These are phyloP conservation scores for Phaeotremella skinneri DNA, from an alignment of 768 basidiomycete species.

Conservation along the genomic window DNA sequence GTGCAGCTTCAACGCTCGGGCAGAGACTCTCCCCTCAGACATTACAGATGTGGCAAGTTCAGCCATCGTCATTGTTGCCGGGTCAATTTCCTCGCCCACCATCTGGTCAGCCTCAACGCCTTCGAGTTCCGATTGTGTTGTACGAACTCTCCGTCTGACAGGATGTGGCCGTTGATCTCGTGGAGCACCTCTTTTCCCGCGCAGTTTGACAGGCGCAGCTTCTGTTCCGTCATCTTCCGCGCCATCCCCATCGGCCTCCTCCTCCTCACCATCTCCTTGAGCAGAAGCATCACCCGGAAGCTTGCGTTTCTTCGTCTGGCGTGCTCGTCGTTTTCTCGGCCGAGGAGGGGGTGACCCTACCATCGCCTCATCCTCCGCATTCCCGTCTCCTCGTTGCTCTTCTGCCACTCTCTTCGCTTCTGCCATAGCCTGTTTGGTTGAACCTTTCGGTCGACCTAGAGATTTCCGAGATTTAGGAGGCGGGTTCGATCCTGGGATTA, in stretches of 20 bases:
- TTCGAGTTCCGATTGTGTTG: background rate
- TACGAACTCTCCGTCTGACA: background rate
- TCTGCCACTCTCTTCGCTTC: background rate
- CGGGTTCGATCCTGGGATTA: background rate
- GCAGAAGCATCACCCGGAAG: too few relatives aligned
- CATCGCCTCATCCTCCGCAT: background rate
- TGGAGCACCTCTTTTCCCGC: background rate
- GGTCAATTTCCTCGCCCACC: slow-evolving; percentile 21
- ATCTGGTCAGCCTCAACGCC: slow-evolving; percentile 20
- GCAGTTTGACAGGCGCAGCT: too few relatives aligned
- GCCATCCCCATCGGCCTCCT: background rate
- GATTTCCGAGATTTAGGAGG: background rate
- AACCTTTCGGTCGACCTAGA: background rate
- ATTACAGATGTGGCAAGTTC: slow-evolving; percentile 18
- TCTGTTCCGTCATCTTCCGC: background rate
- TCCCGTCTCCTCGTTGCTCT: background rate
- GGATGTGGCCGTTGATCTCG: slow-evolving; percentile 1
- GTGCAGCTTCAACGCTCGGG: slow-evolving; percentile 20
- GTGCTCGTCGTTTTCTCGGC: too few relatives aligned
- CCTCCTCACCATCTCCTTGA: background rate
- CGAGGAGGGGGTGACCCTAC: background rate
- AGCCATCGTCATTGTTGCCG: slow-evolving; percentile 22
- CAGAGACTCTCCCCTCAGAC: slow-evolving; percentile 19
- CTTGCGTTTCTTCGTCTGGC: too few relatives aligned
- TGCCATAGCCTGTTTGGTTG: background rate